These are phyloP conservation scores for Syncephalis plumigaleata DNA, from an alignment of 371 early-diverging fungal genomes.

Conservation along the genomic window DNA sequence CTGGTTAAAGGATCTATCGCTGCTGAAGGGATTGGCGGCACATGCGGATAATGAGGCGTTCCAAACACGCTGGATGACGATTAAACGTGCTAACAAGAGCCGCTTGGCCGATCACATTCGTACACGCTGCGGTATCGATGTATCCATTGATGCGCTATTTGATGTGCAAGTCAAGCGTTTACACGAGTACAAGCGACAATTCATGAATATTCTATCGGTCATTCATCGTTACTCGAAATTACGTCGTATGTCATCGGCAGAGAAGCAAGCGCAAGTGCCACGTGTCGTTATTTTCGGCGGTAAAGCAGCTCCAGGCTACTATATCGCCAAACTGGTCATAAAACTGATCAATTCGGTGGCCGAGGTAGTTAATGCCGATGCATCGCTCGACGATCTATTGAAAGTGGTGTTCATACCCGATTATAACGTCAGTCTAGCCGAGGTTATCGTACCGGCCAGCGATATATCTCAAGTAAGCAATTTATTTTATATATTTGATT, in stretches of 20 bases:
- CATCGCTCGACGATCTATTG: constrained; percentile 44
- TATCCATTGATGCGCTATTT: constrained; percentile 67
- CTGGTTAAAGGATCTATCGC: constrained; percentile 56
- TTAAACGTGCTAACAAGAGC: constrained; percentile 72
- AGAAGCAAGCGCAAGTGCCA: constrained; percentile 40
- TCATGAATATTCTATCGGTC: constrained; percentile 83
- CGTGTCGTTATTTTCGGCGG: constrained; percentile 70
- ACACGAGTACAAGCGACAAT: constrained; percentile 94
- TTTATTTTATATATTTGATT: neutral
- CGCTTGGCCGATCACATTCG: constrained; percentile 68
- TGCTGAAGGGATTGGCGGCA: constrained; percentile 33
- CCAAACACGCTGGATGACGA: constrained; percentile 60
- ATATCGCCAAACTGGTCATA: constrained; percentile 87
- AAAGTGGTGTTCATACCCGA: constrained; percentile 88
- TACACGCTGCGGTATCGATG: constrained; percentile 35
- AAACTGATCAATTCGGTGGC: constrained; percentile 86
- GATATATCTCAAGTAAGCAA: constrained; percentile 59
- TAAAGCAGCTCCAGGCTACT: constrained; percentile 87
- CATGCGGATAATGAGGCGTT: constrained; percentile 43
- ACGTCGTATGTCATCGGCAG: constrained; percentile 44
- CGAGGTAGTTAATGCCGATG: constrained; percentile 64
- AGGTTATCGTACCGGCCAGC: constrained; percentile 77
- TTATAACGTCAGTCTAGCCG: constrained; percentile 86
- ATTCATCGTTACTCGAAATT: constrained; percentile 71
- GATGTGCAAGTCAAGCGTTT: constrained; percentile 91